Base-by-base conservation (phyloP, 129 eudicot genomes). In the Chrysanthemum makinoi region DNA sequence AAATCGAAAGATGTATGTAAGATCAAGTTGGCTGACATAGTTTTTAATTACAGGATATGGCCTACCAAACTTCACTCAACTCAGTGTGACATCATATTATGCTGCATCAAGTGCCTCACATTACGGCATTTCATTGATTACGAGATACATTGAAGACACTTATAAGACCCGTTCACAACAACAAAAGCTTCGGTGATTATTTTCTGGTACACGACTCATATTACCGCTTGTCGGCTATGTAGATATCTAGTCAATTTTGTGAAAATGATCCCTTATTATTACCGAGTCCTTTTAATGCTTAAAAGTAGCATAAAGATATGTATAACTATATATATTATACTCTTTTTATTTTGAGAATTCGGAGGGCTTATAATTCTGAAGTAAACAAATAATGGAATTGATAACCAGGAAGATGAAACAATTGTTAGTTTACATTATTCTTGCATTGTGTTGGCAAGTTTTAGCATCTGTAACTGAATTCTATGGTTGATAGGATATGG, bases 31-130 rank as follows among this genome's bases (percentile, higher is more conserved):
- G 44, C 11, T 62, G 48, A 62, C 39, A 56, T 9, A 33, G 14
- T 13, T 10, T 43, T 14, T 63, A 44, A 66, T 50, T 58, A 62
- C 90, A 90, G 96, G 91, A 35, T 90, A 87, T 70, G 95, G 91
- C 17, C 87, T 90, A 73, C 97, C 97, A 62, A 77, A 68, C 72
- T 90, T 90, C 68, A 62, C 97, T 33, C 97, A 90, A 71, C 86
- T 90, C 65, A 87, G 86, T 15, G 89, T 85, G 80, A 87, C 89
- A 54, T 87, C 97, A 14, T 87, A 90, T 71, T 90, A 85, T 83
- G 84, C 87, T 75, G 83, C 95, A n/a, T 91, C 96, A 62, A 91
- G 96, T 80, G 88, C 88, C 51, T 88, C 93, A 8, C 92, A 86
- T 76, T 88, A 91, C 73, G 86, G 87, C 70, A 77, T 91, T 62